Conservation (phyloP, 345 rosid genomes). For the Citropsis articulata region DNA sequence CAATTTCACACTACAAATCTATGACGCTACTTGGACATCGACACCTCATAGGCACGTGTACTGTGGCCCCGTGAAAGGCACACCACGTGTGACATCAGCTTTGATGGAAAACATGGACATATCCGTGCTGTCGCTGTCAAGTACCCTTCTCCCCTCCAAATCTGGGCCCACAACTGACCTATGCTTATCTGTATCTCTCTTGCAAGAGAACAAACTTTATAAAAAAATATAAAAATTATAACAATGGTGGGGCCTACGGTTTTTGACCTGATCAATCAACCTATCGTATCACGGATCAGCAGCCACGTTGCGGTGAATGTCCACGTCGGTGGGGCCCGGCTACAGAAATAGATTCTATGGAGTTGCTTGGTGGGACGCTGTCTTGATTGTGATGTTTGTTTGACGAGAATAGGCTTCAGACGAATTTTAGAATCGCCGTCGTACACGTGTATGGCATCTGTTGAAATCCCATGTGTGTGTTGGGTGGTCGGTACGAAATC, state of each 20-base stretch:
- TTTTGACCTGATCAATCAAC: conserved; percentile 20
- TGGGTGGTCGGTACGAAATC: conserved; percentile 27
- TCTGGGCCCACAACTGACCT: conserved; percentile 16
- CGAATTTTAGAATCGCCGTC: not conserved
- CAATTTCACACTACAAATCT: not conserved
- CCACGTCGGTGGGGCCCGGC: conserved; percentile 22
- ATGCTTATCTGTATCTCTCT: conserved; percentile 8
- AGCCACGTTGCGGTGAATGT: conserved; percentile 26
- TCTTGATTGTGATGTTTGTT: conserved; percentile 14
- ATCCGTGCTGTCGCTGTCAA: conserved; percentile 22
- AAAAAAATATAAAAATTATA: not conserved
- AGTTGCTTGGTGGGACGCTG: conserved; percentile 25
- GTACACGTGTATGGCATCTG: conserved; percentile 29
- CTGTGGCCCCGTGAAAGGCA: not conserved
- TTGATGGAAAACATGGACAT: conserved; percentile 7
- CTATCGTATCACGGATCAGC: conserved; percentile 1
- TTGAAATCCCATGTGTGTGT: conserved; percentile 3
- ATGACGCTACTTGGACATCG: not conserved
- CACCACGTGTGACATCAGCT: conserved; percentile 27
- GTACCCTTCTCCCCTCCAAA: not conserved
- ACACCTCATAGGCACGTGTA: conserved; percentile 26
- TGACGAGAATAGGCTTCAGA: not conserved
- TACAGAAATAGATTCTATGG: conserved; percentile 10
- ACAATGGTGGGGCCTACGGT: conserved; percentile 9
- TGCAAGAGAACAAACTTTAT: not conserved